Percentiles rank a stretch among this genome's conserved stretches.
Conservation (phyloP, 139 green algal genomes). For the Limnomonas spitsbergensis region DNA sequence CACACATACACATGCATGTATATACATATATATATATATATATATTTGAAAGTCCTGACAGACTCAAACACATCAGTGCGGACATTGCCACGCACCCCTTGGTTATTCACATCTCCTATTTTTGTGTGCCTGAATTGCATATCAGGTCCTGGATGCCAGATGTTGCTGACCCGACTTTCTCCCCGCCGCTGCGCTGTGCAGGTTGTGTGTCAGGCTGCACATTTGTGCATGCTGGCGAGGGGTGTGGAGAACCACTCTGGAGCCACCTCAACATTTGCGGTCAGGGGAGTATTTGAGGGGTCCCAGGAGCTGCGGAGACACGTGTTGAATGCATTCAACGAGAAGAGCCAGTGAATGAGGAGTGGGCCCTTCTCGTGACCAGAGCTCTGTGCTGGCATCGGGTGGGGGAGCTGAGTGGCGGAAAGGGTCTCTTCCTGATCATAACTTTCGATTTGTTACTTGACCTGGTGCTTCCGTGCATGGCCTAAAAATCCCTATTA, state of each 20-base stretch:
- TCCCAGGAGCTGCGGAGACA: not conserved
- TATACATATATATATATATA: not conserved
- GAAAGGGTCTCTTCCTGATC: too few species aligned
- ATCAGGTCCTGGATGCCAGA: not conserved
- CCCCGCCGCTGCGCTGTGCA: constrained; percentile 49
- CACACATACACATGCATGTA: not conserved
- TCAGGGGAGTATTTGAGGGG: constrained; percentile 44
- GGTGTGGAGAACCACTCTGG: constrained; percentile 86
- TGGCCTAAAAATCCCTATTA: too few species aligned
- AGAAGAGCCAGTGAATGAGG: too few species aligned
- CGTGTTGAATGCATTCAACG: not conserved
- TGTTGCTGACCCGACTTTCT: not conserved
- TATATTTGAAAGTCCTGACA: not conserved
- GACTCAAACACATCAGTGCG: not conserved
- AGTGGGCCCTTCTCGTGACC: too few species aligned
- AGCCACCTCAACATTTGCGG: constrained; percentile 66
- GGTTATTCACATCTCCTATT: too few species aligned
- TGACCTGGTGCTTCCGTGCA: too few species aligned
- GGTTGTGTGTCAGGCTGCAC: constrained; percentile 77
- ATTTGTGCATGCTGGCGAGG: constrained; percentile 97
- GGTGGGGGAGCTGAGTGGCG: too few species aligned
- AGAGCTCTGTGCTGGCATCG: too few species aligned
- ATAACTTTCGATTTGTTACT: too few species aligned
- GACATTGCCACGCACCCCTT: too few species aligned
- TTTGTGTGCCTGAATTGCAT: too few species aligned